Percentiles rank a stretch among this genome's conserved stretches.
Evolutionary conservation across 805 yeast genomes (phyloP).

Genomic region (Yamadazyma scolyti): DNA sequence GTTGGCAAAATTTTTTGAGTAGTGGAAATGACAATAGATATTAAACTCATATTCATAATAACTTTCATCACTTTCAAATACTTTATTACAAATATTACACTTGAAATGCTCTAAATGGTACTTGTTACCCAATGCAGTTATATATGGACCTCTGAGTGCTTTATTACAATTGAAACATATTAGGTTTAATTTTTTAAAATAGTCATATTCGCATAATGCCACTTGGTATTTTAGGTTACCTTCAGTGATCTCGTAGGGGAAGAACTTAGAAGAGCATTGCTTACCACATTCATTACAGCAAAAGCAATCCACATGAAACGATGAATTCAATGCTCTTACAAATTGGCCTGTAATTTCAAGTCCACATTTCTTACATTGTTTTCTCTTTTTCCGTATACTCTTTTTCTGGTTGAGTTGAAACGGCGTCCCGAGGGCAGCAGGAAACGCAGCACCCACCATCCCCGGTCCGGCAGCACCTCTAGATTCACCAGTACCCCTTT

Average conservation of each 20-base stretch:
- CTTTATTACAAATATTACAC: constrained; percentile 80
- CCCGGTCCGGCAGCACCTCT: no score
- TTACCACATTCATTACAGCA: constrained; percentile 79
- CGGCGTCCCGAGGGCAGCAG: constrained; percentile 7
- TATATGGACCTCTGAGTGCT: constrained; percentile 88
- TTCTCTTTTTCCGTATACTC: constrained; percentile 15
- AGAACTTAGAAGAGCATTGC: constrained; percentile 81
- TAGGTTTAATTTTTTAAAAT: constrained; percentile 77
- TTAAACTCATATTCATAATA: constrained; percentile 83
- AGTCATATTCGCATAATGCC: constrained; percentile 87
- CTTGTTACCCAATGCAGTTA: constrained; percentile 87
- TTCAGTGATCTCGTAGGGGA: constrained; percentile 63
- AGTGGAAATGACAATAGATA: constrained; percentile 89
- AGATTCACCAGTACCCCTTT: no score
- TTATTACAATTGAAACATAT: constrained; percentile 84
- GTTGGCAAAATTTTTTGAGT: constrained; percentile 79
- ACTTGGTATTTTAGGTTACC: constrained; percentile 34
- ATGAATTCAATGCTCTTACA: constrained; percentile 76
- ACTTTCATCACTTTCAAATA: constrained; percentile 87
- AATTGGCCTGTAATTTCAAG: constrained; percentile 57
- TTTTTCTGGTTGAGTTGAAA: constrained; percentile 9
- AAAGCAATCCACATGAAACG: constrained; percentile 86
- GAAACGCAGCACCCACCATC: no score
- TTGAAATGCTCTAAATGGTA: constrained; percentile 95
- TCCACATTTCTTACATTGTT: constrained; percentile 35